Percentiles rank a stretch among this genome's conserved stretches.
phyloP scores from a whole-genome alignment of 2,329 filamentous ascomycete species.

The Cadophora sp. region DNA sequence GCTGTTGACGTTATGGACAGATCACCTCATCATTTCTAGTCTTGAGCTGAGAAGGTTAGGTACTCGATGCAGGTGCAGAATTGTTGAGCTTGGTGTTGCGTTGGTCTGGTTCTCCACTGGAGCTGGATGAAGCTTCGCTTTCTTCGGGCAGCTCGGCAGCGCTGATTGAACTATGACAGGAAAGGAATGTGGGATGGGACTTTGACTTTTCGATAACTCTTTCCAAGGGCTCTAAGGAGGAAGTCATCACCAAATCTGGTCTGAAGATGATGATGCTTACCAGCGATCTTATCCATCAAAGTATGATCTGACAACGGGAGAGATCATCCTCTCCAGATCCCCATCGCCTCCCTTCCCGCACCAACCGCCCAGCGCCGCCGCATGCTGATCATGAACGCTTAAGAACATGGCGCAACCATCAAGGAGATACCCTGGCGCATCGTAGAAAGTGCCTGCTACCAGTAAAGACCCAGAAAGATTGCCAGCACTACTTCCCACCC shows the following conservation, averaged over 20 bases:
- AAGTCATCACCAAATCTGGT: not conserved
- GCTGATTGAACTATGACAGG: not conserved
- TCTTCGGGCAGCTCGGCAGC: not conserved
- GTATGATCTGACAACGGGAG: slow-evolving; percentile 16
- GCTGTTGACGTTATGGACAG: not conserved
- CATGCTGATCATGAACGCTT: slow-evolving; percentile 26
- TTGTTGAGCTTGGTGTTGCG: not conserved
- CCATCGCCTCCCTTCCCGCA: not conserved
- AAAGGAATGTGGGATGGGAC: slow-evolving; percentile 1
- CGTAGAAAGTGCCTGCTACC: slow-evolving; percentile 6
- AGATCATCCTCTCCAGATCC: slow-evolving; percentile 17
- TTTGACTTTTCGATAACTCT: not conserved
- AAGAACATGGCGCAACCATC: not conserved
- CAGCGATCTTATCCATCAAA: slow-evolving; percentile 9
- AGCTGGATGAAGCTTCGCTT: not conserved
- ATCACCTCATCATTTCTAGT: not conserved
- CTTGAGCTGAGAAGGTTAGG: not conserved
- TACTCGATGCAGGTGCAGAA: too few relatives aligned
- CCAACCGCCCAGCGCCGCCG: slow-evolving; percentile 8
- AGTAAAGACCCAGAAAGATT: not conserved
- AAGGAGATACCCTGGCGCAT: not conserved
- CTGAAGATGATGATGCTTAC: not conserved
- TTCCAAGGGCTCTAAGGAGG: not conserved
- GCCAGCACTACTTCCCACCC: not conserved
- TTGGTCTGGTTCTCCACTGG: not conserved